Conservation (phyloP, 2,329 filamentous ascomycete species). For the Fusarium sp. region DNA sequence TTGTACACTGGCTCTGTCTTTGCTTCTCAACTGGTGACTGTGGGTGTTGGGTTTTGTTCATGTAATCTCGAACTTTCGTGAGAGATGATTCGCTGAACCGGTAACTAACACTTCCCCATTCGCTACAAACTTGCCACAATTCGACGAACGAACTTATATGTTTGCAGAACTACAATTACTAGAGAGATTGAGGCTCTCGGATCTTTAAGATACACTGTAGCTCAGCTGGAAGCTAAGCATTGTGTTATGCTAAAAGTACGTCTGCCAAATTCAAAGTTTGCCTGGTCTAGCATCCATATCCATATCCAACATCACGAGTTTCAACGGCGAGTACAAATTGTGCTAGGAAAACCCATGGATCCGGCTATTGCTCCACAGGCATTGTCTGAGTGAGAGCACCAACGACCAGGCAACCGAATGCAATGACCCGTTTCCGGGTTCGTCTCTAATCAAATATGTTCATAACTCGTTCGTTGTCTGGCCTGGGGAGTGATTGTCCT, state of each 20-base stretch:
- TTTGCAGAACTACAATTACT: background rate
- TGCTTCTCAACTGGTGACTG: slow-evolving; percentile 19
- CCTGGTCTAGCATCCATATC: background rate
- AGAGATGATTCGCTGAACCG: slow-evolving; percentile 6
- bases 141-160: background rate
- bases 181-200: background rate
- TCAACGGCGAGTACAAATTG: background rate
- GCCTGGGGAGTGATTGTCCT: slow-evolving; percentile 24
- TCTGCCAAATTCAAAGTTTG: background rate
- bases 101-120: background rate
- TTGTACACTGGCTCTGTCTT: background rate
- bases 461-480: slow-evolving; percentile 12
- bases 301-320: background rate
- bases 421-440: slow-evolving; percentile 27
- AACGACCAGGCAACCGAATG: slow-evolving; percentile 33
- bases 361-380: slow-evolving; percentile 20
- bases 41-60: slow-evolving; percentile 4
- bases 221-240: background rate
- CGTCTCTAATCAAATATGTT: slow-evolving; percentile 13
- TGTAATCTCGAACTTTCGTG: slow-evolving; percentile 15
- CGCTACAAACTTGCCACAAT: background rate
- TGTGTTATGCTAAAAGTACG: background rate
- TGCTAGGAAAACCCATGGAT: slow-evolving; percentile 28
- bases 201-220: background rate
- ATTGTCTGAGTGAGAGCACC: slow-evolving; percentile 11